These are phyloP conservation scores for Phytophthora megakarya DNA, from an alignment of 352 stramenopile genomes.

Conservation along the genomic window DNA sequence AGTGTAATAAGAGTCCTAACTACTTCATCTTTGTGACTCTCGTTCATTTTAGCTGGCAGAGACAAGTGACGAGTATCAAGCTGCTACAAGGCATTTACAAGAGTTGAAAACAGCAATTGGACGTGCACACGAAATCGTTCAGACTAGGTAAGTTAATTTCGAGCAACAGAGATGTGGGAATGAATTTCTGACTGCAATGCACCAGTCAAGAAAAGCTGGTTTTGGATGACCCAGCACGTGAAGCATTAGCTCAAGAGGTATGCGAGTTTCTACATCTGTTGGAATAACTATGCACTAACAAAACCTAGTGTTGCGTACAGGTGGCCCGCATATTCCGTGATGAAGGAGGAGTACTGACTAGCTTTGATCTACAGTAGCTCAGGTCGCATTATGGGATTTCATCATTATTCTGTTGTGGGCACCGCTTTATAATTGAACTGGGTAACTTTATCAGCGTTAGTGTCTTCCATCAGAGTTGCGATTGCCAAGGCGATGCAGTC, in stretches of 20 bases:
- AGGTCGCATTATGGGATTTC: constrained; percentile 1
- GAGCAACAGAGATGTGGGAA: not conserved
- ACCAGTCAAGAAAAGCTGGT: constrained; percentile 34
- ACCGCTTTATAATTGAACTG: constrained; percentile 8
- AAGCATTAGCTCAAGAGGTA: constrained; percentile 33
- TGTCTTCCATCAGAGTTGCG: constrained; percentile 71
- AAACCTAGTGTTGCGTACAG: constrained; percentile 9
- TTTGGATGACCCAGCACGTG: constrained; percentile 32
- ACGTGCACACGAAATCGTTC: constrained; percentile 20
- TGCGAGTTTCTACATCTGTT: no score
- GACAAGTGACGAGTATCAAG: constrained; percentile 24
- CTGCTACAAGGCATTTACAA: constrained; percentile 19
- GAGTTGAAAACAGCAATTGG: constrained; percentile 29
- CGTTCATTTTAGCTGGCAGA: constrained; percentile 15
- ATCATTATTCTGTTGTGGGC: constrained; percentile 9
- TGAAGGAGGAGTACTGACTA: constrained; percentile 30
- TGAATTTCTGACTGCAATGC: not conserved
- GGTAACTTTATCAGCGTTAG: constrained; percentile 32
- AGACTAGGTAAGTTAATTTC: constrained; percentile 20
- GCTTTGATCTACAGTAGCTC: constrained; percentile 12
- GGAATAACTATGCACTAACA: no score
- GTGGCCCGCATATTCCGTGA: constrained; percentile 43
- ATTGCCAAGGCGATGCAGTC: constrained; percentile 69
- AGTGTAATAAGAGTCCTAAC: not conserved
- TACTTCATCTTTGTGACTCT: not conserved